phyloP scores from a whole-genome alignment of 768 basidiomycete species.

The Austroboletus eburneus region DNA sequence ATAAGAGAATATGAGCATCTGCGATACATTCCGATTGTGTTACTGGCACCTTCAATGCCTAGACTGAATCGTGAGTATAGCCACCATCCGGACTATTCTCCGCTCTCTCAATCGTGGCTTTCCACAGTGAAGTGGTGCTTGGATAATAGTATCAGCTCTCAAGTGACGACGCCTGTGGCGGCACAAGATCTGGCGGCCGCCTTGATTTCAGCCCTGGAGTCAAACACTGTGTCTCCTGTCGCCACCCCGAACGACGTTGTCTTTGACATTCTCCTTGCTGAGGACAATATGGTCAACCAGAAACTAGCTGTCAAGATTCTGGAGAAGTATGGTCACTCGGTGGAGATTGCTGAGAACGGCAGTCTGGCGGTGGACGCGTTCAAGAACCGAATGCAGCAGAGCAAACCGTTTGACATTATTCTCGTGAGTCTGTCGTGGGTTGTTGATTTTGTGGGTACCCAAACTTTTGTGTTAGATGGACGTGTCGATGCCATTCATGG shows the following conservation, averaged over 20 bases:
- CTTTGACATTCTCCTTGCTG: constrained; percentile 92
- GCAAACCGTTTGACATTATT: constrained; percentile 85
- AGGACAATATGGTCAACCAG: constrained; percentile 95
- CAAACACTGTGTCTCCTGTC: constrained; percentile 87
- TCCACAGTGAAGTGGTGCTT: constrained; percentile 87
- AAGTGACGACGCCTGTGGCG: constrained; percentile 87
- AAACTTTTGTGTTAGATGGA: constrained; percentile 69
- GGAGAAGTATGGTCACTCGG: constrained; percentile 92
- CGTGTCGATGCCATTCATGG: constrained; percentile 98
- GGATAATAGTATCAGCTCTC: constrained; percentile 93
- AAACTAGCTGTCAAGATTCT: constrained; percentile 95
- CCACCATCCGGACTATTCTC: neutral
- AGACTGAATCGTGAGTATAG: constrained; percentile 63
- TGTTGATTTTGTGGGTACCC: neutral
- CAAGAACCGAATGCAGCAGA: constrained; percentile 67
- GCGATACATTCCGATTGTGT: constrained; percentile 93
- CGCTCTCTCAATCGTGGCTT: constrained; percentile 5
- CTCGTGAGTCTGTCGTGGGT: constrained; percentile 49
- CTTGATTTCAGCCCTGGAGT: constrained; percentile 90
- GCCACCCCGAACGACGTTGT: constrained; percentile 80
- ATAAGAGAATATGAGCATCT: constrained; percentile 91
- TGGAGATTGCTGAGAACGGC: constrained; percentile 98
- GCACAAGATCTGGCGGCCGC: constrained; percentile 89
- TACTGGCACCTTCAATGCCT: constrained; percentile 76
- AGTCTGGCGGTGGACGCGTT: constrained; percentile 90